A percentile compares a stretch with the other conserved stretches of the same genome.
These are phyloP conservation scores for Dactylellina sp. DNA, from an alignment of 2,329 filamentous ascomycete species.

Conservation along the genomic window DNA sequence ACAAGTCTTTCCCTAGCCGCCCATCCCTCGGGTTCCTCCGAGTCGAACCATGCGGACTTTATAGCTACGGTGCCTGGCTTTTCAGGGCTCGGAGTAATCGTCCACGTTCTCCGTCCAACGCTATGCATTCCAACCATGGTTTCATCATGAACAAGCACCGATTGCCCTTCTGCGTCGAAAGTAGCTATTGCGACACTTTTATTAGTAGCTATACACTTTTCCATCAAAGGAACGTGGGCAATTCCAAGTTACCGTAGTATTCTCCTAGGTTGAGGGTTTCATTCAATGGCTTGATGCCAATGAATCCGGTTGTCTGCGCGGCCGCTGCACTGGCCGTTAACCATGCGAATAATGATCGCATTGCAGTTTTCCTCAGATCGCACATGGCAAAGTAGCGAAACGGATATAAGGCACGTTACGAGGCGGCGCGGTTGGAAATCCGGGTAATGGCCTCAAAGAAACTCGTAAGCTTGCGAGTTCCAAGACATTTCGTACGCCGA, in stretches of 20 bases:
- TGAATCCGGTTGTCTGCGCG: conserved; percentile 23
- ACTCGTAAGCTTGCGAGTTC: no score
- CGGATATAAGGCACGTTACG: no score
- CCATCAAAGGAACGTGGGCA: no score
- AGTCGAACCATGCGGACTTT: conserved; percentile 24
- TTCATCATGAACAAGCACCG: conserved; percentile 30
- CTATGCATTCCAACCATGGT: conserved; percentile 34
- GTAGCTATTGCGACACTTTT: conserved; percentile 10
- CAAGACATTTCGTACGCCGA: no score
- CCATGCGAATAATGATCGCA: background rate
- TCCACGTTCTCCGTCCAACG: conserved; percentile 23
- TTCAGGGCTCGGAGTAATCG: background rate
- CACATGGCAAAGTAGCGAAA: background rate
- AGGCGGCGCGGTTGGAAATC: no score
- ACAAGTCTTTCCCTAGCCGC: conserved; percentile 19
- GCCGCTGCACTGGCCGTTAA: background rate
- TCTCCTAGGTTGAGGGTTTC: conserved; percentile 25
- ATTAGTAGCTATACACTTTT: background rate
- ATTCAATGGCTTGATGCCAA: conserved; percentile 34
- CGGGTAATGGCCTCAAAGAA: no score
- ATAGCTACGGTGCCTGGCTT: conserved; percentile 23
- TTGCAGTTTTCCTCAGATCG: background rate
- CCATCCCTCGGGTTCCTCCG: conserved; percentile 28
- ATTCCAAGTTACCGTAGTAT: conserved; percentile 26
- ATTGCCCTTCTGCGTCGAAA: conserved; percentile 34